Percentiles rank a stretch among this genome's conserved stretches.
Evolutionary conservation across 805 yeast genomes (phyloP).

Genomic region (Blastobotrys chiropterorum): DNA sequence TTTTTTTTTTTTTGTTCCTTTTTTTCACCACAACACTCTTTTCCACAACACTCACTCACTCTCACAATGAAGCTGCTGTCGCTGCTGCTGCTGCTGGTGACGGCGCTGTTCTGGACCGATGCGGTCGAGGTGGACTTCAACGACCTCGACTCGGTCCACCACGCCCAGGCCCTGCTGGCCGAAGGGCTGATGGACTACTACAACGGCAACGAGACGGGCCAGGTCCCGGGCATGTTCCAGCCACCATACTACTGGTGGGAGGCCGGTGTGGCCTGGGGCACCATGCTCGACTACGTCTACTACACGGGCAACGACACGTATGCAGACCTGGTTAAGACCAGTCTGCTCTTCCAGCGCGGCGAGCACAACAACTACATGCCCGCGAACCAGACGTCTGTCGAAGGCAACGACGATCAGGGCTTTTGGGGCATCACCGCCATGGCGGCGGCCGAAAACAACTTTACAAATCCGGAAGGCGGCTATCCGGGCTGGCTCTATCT

Average conservation of each 20-base stretch:
- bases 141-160: constrained; percentile 25
- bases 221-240: constrained; percentile 65
- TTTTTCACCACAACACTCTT: no score
- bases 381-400: constrained; percentile 71
- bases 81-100: no score
- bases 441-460: constrained; percentile 80
- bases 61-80: no score
- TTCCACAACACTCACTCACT: no score
- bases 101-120: neutral
- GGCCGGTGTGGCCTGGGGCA: constrained; percentile 67
- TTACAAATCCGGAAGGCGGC: constrained; percentile 56
- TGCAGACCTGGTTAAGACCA: constrained; percentile 49
- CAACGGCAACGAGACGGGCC: constrained; percentile 57
- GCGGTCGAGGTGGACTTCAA: no score
- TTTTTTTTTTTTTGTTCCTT: no score
- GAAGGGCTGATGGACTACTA: constrained; percentile 80
- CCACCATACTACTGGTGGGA: constrained; percentile 88
- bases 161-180: constrained; percentile 56
- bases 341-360: constrained; percentile 63
- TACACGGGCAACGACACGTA: constrained; percentile 64
- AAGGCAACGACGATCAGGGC: constrained; percentile 92
- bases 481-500: constrained; percentile 68
- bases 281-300: constrained; percentile 72
- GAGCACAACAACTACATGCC: constrained; percentile 66
- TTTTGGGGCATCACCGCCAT: constrained; percentile 87